These are phyloP conservation scores for Neurospora africana DNA, from an alignment of 495 filamentous ascomycete genomes.

Conservation along the genomic window DNA sequence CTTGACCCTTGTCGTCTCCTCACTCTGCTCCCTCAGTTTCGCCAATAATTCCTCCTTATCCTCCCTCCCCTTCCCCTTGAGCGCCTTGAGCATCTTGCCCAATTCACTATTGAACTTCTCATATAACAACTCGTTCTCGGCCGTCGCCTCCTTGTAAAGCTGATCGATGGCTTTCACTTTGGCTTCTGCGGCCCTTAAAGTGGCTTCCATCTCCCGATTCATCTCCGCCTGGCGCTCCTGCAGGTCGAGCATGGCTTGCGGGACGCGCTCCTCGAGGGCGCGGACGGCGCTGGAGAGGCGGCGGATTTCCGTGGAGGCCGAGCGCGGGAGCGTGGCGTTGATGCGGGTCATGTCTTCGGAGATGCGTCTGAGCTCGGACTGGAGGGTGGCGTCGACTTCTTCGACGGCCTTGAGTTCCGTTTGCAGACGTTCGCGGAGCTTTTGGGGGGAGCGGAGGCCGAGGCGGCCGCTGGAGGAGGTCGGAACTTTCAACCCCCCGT, in stretches of 20 bases:
- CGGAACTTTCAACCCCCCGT: neutral
- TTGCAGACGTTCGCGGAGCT: constrained; percentile 80
- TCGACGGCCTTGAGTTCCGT: constrained; percentile 65
- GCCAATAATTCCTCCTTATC: constrained; percentile 61
- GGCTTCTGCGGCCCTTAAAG: constrained; percentile 57
- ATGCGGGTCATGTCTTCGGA: constrained; percentile 67
- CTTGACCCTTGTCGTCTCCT: constrained; percentile 60
- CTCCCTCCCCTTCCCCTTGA: constrained; percentile 56
- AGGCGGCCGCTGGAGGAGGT: constrained; percentile 48
- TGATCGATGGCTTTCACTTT: constrained; percentile 81
- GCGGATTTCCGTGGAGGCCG: constrained; percentile 29
- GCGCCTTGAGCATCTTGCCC: constrained; percentile 65
- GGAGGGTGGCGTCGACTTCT: constrained; percentile 55
- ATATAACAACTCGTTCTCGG: constrained; percentile 91
- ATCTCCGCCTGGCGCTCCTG: constrained; percentile 48
- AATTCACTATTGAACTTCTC: constrained; percentile 87
- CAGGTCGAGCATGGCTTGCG: constrained; percentile 50
- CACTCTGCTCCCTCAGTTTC: constrained; percentile 54
- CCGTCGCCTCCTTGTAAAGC: constrained; percentile 75
- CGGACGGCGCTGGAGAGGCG: constrained; percentile 46
- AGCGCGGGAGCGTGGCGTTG: constrained; percentile 34
- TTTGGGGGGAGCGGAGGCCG: constrained; percentile 82
- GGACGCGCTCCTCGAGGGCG: constrained; percentile 55
- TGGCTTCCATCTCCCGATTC: constrained; percentile 56
- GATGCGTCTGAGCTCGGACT: constrained; percentile 71